Percentiles rank a stretch among this genome's conserved stretches.
Evolutionary conservation across 495 filamentous ascomycete species (phyloP).

Genomic region (Hypoxylon crocopeplum): DNA sequence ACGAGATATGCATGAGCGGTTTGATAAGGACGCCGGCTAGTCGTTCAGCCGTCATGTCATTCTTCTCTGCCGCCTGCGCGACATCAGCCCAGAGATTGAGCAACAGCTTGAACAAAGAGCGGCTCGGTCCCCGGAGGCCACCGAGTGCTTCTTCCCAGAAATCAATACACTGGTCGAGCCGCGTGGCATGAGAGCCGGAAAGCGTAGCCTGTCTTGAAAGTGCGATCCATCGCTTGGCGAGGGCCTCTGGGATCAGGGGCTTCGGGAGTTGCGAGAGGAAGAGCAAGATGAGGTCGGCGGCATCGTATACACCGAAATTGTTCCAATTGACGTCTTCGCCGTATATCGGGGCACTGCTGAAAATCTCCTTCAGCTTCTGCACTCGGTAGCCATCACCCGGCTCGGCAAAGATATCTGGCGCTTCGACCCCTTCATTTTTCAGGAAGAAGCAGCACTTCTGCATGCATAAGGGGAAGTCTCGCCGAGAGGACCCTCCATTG

Average conservation of each 20-base stretch:
- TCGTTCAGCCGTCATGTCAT: constrained; percentile 55
- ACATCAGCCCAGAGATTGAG: constrained; percentile 54
- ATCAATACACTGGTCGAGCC: constrained; percentile 52
- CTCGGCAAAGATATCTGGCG: constrained; percentile 48
- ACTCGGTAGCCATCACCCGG: constrained; percentile 44
- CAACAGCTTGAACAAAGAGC: constrained; percentile 51
- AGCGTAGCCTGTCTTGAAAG: constrained; percentile 48
- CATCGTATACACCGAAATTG: constrained; percentile 49
- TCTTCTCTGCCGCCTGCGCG: constrained; percentile 41
- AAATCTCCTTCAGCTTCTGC: constrained; percentile 44
- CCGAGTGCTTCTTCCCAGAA: constrained; percentile 57
- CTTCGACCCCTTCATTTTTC: constrained; percentile 43
- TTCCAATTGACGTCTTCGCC: constrained; percentile 48
- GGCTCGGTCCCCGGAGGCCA: constrained; percentile 46
- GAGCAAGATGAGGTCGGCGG: constrained; percentile 47
- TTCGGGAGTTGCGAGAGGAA: constrained; percentile 49
- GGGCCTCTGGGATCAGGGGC: constrained; percentile 46
- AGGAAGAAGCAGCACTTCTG: constrained; percentile 53
- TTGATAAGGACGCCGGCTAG: constrained; percentile 49
- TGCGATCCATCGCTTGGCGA: constrained; percentile 48
- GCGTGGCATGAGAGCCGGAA: constrained; percentile 37
- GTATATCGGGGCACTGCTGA: constrained; percentile 45
- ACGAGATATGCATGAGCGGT: constrained; percentile 47
- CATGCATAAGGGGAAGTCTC: constrained; percentile 52
- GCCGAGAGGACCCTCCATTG: constrained; percentile 45